These are phyloP conservation scores for Apiospora rasikravindrae DNA, from an alignment of 2,329 filamentous ascomycete species.

Conservation along the genomic window DNA sequence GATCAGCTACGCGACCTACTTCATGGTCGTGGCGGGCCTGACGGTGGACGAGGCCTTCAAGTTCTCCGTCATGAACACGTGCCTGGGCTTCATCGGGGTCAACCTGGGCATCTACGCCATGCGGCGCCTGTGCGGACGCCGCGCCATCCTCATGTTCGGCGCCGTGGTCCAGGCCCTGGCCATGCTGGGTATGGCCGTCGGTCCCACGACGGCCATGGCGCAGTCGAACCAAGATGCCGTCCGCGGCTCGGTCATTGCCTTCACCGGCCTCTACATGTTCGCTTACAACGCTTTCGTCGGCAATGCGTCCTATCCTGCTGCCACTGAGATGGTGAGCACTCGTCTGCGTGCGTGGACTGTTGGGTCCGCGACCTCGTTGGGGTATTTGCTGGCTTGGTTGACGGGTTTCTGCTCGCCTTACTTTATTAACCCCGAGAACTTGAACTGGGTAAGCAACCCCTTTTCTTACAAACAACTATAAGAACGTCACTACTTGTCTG, in stretches of 20 bases:
- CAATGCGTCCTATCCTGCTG: constrained; percentile 47
- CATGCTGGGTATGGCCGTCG: constrained; percentile 49
- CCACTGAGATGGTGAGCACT: constrained; percentile 50
- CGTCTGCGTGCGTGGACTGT: constrained; percentile 53
- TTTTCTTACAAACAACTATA: too few relatives aligned
- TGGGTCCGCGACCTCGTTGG: constrained; percentile 52
- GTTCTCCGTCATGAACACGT: constrained; percentile 55
- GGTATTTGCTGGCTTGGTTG: constrained; percentile 51
- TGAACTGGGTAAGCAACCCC: constrained; percentile 35
- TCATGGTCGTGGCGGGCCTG: constrained; percentile 48
- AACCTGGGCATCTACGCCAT: constrained; percentile 55
- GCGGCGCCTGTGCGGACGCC: constrained; percentile 51
- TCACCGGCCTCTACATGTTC: constrained; percentile 42
- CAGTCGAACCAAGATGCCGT: constrained; percentile 32
- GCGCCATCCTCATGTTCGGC: constrained; percentile 53
- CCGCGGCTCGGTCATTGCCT: constrained; percentile 42
- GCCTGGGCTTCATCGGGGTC: constrained; percentile 53
- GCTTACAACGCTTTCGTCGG: constrained; percentile 46
- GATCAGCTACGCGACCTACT: constrained; percentile 57
- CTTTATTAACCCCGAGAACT: constrained; percentile 37
- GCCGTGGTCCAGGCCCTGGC: constrained; percentile 48
- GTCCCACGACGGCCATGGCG: constrained; percentile 28
- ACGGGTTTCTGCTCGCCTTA: constrained; percentile 38
- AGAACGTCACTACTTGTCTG: too few relatives aligned
- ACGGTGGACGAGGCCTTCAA: constrained; percentile 50